Evolutionary conservation across 2,329 filamentous ascomycete species (phyloP).

Genomic region (Pseudogymnoascus sp.): DNA sequence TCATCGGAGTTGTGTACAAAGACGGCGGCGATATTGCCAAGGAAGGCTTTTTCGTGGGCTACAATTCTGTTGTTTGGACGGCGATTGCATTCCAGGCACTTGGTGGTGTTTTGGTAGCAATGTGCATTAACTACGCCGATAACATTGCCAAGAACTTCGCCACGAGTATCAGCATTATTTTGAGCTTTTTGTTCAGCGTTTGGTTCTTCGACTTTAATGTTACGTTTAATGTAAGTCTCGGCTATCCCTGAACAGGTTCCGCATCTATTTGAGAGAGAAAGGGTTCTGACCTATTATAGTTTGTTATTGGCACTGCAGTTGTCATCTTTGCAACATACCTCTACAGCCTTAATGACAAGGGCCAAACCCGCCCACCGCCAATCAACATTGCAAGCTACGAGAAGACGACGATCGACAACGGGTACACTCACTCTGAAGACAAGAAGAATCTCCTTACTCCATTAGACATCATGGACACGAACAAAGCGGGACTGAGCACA

Average conservation of each 20-base stretch:
- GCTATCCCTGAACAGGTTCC: not conserved
- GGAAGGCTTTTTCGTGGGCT: conserved; percentile 89
- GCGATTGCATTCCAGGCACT: conserved; percentile 75
- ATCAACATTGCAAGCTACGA: conserved; percentile 69
- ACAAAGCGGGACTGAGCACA: conserved; percentile 43
- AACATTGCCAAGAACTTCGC: conserved; percentile 94
- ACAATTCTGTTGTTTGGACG: conserved; percentile 85
- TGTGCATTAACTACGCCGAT: conserved; percentile 76
- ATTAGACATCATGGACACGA: conserved; percentile 25
- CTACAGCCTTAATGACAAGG: conserved; percentile 63
- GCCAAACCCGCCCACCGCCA: conserved; percentile 53
- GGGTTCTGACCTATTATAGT: conserved; percentile 44
- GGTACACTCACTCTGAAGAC: conserved; percentile 23
- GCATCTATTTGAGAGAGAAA: not conserved
- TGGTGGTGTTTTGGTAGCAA: conserved; percentile 75
- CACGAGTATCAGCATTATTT: conserved; percentile 81
- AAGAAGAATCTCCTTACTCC: conserved; percentile 6
- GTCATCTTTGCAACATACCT: conserved; percentile 80
- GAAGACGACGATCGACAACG: conserved; percentile 44
- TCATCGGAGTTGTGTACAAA: conserved; percentile 78
- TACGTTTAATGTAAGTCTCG: conserved; percentile 57
- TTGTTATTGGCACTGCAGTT: conserved; percentile 68
- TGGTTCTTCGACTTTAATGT: conserved; percentile 77
- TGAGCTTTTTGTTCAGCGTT: conserved; percentile 79
- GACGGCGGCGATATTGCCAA: conserved; percentile 78